Conservation (phyloP, 2,329 filamentous ascomycete species). For the Erysiphe pulchra region DNA sequence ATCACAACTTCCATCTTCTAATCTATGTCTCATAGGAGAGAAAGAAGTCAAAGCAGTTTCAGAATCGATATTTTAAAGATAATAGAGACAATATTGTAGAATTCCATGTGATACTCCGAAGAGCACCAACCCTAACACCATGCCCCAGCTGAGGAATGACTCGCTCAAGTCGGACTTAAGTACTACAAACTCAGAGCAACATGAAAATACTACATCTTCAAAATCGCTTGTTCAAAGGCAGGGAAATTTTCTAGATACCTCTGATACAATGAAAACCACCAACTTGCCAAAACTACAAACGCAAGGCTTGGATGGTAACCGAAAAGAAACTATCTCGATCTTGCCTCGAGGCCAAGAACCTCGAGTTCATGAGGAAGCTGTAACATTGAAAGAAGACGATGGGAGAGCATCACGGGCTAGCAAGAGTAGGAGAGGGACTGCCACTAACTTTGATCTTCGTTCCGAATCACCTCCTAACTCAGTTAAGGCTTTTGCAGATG, state of each 20-base stretch:
- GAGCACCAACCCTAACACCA: slow-evolving; percentile 8
- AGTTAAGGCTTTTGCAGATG: slow-evolving; percentile 87
- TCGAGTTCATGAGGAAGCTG: slow-evolving; percentile 50
- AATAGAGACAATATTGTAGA: too few species aligned
- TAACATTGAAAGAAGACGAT: slow-evolving; percentile 47
- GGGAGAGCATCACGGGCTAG: slow-evolving; percentile 16
- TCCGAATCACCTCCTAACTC: slow-evolving; percentile 83
- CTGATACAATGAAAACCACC: slow-evolving; percentile 40
- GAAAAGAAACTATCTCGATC: slow-evolving; percentile 17
- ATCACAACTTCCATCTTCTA: too few species aligned
- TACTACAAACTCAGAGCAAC: slow-evolving; percentile 54
- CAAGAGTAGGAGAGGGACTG: slow-evolving; percentile 23
- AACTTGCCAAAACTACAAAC: slow-evolving; percentile 2
- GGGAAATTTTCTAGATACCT: slow-evolving; percentile 41
- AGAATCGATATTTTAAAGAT: too few species aligned
- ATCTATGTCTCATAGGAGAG: too few species aligned
- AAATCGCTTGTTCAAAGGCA: slow-evolving; percentile 30
- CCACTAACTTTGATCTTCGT: slow-evolving; percentile 32
- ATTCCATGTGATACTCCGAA: too few species aligned
- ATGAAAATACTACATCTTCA: slow-evolving; percentile 58
- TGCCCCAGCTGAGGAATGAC: slow-evolving; percentile 42
- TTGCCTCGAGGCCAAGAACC: slow-evolving; percentile 61
- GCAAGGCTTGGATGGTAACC: slow-evolving; percentile 17
- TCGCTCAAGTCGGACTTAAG: slow-evolving; percentile 37
- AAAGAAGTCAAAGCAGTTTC: too few species aligned